Evolutionary conservation across 1,284 basidiomycete genomes (phyloP).

Genomic region (Lentinus polychrous): DNA sequence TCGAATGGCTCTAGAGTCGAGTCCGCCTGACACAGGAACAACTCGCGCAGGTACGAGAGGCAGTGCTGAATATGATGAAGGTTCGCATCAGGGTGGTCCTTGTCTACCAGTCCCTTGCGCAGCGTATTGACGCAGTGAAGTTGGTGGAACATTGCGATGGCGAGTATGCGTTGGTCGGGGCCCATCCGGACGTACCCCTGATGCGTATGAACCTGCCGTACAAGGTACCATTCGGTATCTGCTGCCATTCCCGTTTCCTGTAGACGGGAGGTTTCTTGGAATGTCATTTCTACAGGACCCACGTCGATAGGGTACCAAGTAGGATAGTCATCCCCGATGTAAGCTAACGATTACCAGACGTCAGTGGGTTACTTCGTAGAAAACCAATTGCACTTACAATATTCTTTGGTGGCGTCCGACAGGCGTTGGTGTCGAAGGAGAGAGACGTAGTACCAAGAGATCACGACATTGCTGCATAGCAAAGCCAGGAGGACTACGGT

Average conservation of each 20-base stretch:
- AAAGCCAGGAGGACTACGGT: no score
- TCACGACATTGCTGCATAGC: no score
- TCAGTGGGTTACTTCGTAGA: no score
- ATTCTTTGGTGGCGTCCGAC: no score
- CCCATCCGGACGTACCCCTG: constrained; percentile 5
- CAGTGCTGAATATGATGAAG: constrained; percentile 12
- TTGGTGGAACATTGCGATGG: constrained; percentile 12
- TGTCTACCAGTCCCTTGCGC: not conserved
- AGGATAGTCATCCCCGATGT: constrained; percentile 1
- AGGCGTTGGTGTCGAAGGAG: no score
- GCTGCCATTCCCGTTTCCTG: not conserved
- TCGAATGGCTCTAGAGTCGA: constrained; percentile 5
- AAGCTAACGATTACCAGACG: no score
- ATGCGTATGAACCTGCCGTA: not conserved
- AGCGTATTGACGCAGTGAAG: constrained; percentile 11
- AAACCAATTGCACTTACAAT: no score
- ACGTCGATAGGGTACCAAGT: not conserved
- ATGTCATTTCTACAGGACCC: constrained; percentile 4
- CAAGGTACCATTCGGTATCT: constrained; percentile 1
- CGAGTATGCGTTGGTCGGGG: constrained; percentile 2
- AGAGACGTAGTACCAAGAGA: no score
- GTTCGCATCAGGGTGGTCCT: not conserved
- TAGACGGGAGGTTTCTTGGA: constrained; percentile 7
- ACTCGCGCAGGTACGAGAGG: constrained; percentile 14
- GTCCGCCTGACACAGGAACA: constrained; percentile 9